phyloP scores from a whole-genome alignment of 75 land plant genomes.

The Sequoia sempervirens region DNA sequence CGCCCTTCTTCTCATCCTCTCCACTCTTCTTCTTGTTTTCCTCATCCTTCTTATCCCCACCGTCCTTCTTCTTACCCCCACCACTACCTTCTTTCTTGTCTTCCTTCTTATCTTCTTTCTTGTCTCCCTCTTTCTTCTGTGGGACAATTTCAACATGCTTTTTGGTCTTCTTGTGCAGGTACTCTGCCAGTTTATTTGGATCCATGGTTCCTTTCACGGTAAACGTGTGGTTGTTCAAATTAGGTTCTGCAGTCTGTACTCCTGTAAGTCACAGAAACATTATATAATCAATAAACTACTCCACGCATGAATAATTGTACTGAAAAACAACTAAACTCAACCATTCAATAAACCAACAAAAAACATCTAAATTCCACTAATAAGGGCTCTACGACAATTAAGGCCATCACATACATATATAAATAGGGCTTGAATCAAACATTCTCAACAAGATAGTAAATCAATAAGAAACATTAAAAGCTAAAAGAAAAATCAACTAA shows the following conservation, averaged over 20 bases:
- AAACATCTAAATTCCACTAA: not conserved
- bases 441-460: too few relatives aligned
- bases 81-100: slow-evolving; percentile 20
- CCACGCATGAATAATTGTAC: not conserved
- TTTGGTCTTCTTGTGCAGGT: slow-evolving; percentile 45
- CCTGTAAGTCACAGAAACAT: slow-evolving; percentile 26
- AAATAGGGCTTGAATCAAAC: not conserved
- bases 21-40: slow-evolving; percentile 12
- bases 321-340: not conserved
- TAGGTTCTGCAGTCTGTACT: slow-evolving; percentile 43
- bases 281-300: not conserved
- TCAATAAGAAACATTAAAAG: not conserved
- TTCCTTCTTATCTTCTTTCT: slow-evolving; percentile 19
- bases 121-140: slow-evolving; percentile 21
- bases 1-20: slow-evolving; percentile 7
- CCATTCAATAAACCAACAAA: not conserved
- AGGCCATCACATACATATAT: not conserved
- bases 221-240: slow-evolving; percentile 30
- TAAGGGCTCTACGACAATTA: not conserved
- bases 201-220: slow-evolving; percentile 65
- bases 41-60: slow-evolving; percentile 27
- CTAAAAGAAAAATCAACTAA: not conserved
- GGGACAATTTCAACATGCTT: slow-evolving; percentile 52
- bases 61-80: slow-evolving; percentile 21
- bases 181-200: slow-evolving; percentile 40